These are phyloP conservation scores for Aspergillus tubingensis DNA, from an alignment of 2,329 filamentous ascomycete genomes.

Conservation along the genomic window DNA sequence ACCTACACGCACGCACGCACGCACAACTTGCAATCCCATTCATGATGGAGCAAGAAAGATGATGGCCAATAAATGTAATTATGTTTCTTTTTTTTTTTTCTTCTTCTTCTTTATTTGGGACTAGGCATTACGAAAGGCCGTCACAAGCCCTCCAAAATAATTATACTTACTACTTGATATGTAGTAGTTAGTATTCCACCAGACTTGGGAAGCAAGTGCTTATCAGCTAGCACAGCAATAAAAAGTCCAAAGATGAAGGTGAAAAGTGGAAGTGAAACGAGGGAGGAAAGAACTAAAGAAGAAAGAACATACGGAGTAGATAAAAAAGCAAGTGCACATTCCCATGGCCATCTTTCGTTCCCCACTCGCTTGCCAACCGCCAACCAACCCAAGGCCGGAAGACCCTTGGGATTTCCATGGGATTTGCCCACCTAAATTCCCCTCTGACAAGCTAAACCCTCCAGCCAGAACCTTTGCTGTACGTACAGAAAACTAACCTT, in stretches of 20 bases:
- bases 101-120: no score
- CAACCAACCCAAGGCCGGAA: neutral
- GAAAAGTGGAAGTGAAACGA: neutral
- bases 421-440: conserved; percentile 2
- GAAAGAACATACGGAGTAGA: no score
- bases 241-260: neutral
- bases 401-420: conserved; percentile 1
- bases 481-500: neutral
- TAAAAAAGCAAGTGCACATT: neutral
- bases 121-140: neutral
- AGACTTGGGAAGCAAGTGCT: no score
- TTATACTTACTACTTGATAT: no score
- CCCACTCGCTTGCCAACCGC: conserved; percentile 4
- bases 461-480: neutral
- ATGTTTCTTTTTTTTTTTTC: no score
- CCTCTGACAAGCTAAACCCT: conserved; percentile 4
- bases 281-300: neutral
- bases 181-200: no score
- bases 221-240: neutral
- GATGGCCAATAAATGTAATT: neutral
- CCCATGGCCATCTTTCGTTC: neutral
- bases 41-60: neutral
- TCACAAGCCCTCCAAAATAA: neutral
- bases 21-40: conserved; percentile 1
- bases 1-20: conserved; percentile 1